Percentiles rank a stretch among this genome's conserved stretches.
These are phyloP conservation scores for Ajuga reptans DNA, from an alignment of 305 asterid genomes.

Conservation along the genomic window DNA sequence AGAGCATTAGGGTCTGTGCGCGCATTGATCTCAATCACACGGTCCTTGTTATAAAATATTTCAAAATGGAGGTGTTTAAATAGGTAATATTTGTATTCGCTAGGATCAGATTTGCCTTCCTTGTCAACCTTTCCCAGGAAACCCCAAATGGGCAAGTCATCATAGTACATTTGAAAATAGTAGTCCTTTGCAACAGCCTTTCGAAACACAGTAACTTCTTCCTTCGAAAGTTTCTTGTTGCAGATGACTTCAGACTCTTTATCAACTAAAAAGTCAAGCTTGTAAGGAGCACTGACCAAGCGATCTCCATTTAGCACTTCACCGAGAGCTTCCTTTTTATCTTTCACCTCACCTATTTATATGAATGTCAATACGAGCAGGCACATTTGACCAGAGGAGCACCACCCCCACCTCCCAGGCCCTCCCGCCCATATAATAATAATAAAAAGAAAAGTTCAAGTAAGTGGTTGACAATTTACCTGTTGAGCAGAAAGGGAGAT, in stretches of 20 bases:
- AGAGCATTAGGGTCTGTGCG: conserved; percentile 66
- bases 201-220: conserved; percentile 59
- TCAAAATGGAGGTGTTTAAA: conserved; percentile 78
- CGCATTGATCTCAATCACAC: conserved; percentile 75
- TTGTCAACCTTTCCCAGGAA: conserved; percentile 72
- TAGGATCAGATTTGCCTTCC: conserved; percentile 70
- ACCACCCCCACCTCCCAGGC: background rate
- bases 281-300: conserved; percentile 73
- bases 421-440: no score
- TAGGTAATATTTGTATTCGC: conserved; percentile 61
- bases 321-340: conserved; percentile 81
- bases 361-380: conserved; percentile 11
- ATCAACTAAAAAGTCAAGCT: conserved; percentile 58
- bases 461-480: conserved; percentile 26
- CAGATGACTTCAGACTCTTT: conserved; percentile 65
- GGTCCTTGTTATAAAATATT: conserved; percentile 56
- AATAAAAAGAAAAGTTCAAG: background rate
- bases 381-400: background rate
- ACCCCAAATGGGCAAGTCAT: conserved; percentile 86
- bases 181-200: conserved; percentile 70
- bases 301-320: conserved; percentile 90
- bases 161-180: conserved; percentile 85
- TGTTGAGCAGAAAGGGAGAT: conserved; percentile 73
- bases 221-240: conserved; percentile 43
- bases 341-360: conserved; percentile 51